Conservation (phyloP, 2,329 filamentous ascomycete species). For the Colletotrichum chlorophyti region DNA sequence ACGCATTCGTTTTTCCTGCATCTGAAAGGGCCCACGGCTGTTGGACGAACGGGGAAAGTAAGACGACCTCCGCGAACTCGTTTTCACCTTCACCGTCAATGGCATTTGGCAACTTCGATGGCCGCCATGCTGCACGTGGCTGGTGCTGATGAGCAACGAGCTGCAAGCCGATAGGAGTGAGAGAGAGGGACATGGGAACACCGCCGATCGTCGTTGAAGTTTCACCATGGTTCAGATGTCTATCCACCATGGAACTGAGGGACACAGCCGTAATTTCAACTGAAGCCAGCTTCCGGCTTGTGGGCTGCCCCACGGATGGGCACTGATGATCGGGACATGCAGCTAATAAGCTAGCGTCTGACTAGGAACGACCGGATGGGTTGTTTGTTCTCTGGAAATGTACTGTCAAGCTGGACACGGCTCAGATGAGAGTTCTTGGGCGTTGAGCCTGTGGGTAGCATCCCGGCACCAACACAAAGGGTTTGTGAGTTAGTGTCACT, state of each 20-base stretch:
- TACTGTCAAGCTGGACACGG: constrained; percentile 7
- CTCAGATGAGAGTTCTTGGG: neutral
- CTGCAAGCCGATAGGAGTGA: neutral
- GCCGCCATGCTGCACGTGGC: constrained; percentile 7
- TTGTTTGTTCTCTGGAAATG: constrained; percentile 22
- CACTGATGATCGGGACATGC: constrained; percentile 19
- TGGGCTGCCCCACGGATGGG: constrained; percentile 24
- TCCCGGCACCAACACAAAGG: neutral
- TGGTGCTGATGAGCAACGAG: neutral
- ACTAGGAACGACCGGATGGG: constrained; percentile 1
- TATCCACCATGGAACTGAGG: neutral
- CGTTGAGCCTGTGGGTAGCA: neutral
- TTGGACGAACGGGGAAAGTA: too few species aligned
- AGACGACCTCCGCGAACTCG: too few species aligned
- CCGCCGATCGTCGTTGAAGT: constrained; percentile 18
- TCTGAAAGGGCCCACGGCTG: neutral
- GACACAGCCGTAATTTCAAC: constrained; percentile 7
- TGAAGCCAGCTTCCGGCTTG: constrained; percentile 10
- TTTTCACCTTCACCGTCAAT: too few species aligned
- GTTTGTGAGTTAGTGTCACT: too few species aligned
- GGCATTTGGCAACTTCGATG: neutral
- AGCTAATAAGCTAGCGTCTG: constrained; percentile 16
- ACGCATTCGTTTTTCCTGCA: neutral
- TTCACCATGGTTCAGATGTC: constrained; percentile 11
- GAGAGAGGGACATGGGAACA: neutral